A percentile compares a stretch with the other conserved stretches of the same genome.
Conservation (phyloP, 2,329 filamentous ascomycete genomes). For the Onygena corvina region DNA sequence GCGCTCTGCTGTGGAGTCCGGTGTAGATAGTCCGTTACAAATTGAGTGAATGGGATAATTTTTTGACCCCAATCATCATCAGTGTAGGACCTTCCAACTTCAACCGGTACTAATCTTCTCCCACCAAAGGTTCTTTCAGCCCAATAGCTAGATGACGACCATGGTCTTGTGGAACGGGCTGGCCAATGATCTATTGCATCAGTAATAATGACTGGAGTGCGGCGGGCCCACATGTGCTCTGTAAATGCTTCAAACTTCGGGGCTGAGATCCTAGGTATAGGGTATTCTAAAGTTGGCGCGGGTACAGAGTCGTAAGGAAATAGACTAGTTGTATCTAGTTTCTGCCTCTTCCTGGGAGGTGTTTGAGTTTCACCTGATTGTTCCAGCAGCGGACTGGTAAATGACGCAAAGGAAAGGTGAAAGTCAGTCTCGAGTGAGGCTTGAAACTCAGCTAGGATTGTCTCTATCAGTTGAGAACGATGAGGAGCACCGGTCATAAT, state of each 20-base stretch:
- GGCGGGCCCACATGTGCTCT: conserved; percentile 40
- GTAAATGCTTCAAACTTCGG: conserved; percentile 52
- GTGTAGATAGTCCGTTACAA: conserved; percentile 52
- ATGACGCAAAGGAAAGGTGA: conserved; percentile 8
- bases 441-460: conserved; percentile 26
- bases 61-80: conserved; percentile 74
- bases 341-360: conserved; percentile 5
- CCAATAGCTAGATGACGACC: conserved; percentile 64
- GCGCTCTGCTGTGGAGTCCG: conserved; percentile 13
- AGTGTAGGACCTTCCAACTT: conserved; percentile 77
- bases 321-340: conserved; percentile 14
- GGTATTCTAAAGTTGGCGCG: conserved; percentile 25
- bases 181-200: conserved; percentile 61
- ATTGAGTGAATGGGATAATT: conserved; percentile 61
- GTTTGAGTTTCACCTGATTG: background rate
- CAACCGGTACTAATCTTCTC: conserved; percentile 68
- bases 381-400: background rate
- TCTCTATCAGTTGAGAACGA: conserved; percentile 38
- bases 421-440: conserved; percentile 11
- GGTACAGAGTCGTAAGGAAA: conserved; percentile 27
- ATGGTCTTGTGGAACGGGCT: conserved; percentile 54
- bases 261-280: conserved; percentile 31
- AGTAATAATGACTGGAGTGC: conserved; percentile 57
- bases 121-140: conserved; percentile 62
- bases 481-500: conserved; percentile 59